Conservation (phyloP, 2,329 filamentous ascomycete genomes). For the Biscogniauxia mediterranea region DNA sequence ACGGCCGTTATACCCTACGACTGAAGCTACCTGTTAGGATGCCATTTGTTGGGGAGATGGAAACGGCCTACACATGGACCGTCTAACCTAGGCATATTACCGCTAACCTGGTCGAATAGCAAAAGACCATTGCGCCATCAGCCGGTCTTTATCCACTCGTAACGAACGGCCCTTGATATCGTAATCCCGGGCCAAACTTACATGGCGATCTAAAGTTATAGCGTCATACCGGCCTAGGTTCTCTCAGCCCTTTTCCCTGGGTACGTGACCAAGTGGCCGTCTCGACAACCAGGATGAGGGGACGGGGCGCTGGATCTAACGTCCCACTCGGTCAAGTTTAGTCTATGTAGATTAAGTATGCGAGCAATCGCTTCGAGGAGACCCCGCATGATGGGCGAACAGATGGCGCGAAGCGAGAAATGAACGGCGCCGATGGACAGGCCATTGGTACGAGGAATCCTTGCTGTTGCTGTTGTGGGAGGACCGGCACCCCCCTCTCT, state of each 20-base stretch:
- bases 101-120: not conserved
- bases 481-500: no score
- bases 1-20: not conserved
- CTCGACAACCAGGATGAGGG: not conserved
- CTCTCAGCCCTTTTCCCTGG: not conserved
- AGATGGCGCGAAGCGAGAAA: not conserved
- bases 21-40: not conserved
- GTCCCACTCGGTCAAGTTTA: not conserved
- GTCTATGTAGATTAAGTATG: not conserved
- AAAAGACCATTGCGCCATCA: not conserved
- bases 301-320: not conserved
- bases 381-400: not conserved
- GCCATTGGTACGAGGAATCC: not conserved
- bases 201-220: conserved; percentile 1
- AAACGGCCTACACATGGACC: not conserved
- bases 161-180: not conserved
- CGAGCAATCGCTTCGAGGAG: not conserved
- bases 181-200: not conserved
- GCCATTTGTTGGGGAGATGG: not conserved
- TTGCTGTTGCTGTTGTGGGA: not conserved
- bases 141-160: not conserved
- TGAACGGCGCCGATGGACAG: not conserved
- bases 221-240: conserved; percentile 2
- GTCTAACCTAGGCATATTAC: not conserved
- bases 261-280: not conserved